These are phyloP conservation scores for Leptographium lundbergii DNA, from an alignment of 2,329 filamentous ascomycete species.

Conservation along the genomic window DNA sequence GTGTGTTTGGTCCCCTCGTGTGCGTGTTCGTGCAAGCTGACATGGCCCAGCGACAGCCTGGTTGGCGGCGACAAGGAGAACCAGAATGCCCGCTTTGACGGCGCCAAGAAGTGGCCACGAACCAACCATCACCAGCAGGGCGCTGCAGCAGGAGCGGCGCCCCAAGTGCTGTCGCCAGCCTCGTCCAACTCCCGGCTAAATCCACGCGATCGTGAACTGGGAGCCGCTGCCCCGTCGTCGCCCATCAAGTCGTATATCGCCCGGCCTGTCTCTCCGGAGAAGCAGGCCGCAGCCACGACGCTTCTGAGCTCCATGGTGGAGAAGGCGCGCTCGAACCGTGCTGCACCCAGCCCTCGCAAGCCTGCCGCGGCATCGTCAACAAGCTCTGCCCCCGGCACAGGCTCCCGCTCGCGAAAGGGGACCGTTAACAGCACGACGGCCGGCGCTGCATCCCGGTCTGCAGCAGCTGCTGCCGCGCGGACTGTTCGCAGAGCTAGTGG, in stretches of 20 bases:
- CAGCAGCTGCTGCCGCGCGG: conserved; percentile 26
- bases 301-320: conserved; percentile 46
- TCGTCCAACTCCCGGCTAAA: conserved; percentile 66
- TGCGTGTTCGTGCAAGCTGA: neutral
- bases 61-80: conserved; percentile 67
- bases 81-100: conserved; percentile 40
- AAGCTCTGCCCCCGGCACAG: conserved; percentile 23
- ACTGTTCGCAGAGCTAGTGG: conserved; percentile 42
- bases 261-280: conserved; percentile 50
- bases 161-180: conserved; percentile 62
- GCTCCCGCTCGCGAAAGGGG: conserved; percentile 20
- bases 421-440: conserved; percentile 18
- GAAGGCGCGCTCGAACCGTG: conserved; percentile 42
- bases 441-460: conserved; percentile 15
- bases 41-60: conserved; percentile 44
- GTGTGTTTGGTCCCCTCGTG: conserved; percentile 23
- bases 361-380: conserved; percentile 30
- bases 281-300: conserved; percentile 33
- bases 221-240: conserved; percentile 26
- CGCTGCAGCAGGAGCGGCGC: conserved; percentile 8
- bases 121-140: conserved; percentile 26
- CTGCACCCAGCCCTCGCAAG: conserved; percentile 28
- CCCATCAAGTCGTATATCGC: conserved; percentile 44
- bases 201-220: conserved; percentile 30
- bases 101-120: conserved; percentile 56